phyloP scores from a whole-genome alignment of 2,329 filamentous ascomycete genomes.

The Ceratocystis ficicola region DNA sequence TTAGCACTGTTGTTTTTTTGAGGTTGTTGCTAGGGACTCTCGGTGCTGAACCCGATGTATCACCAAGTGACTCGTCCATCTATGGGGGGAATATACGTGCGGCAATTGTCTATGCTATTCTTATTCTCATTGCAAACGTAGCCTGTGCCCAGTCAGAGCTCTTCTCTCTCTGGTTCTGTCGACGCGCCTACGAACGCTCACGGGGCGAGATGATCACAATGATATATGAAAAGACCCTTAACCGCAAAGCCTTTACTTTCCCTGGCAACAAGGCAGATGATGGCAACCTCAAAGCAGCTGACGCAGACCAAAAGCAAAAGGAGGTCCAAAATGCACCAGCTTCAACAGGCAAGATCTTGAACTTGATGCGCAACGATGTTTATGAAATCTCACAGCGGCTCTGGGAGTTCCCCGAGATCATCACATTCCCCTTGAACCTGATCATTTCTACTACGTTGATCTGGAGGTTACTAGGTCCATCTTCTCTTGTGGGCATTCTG shows the following conservation, averaged over 20 bases:
- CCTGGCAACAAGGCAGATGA: constrained; percentile 27
- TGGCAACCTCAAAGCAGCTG: constrained; percentile 20
- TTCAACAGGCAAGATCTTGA: constrained; percentile 82
- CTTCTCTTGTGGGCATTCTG: constrained; percentile 56
- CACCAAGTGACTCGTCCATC: background rate
- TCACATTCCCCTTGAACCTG: constrained; percentile 67
- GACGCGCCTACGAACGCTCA: constrained; percentile 71
- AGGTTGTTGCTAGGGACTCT: constrained; percentile 47
- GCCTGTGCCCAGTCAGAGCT: constrained; percentile 53
- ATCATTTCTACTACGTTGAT: constrained; percentile 61
- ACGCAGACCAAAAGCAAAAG: constrained; percentile 20
- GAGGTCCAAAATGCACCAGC: constrained; percentile 33
- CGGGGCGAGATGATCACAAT: constrained; percentile 76
- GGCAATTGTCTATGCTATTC: constrained; percentile 42
- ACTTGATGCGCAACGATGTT: constrained; percentile 69
- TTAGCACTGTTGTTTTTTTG: constrained; percentile 55
- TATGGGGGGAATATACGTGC: constrained; percentile 3
- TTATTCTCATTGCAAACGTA: constrained; percentile 50
- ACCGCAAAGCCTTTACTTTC: constrained; percentile 45
- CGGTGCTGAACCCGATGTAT: background rate
- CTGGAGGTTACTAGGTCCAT: constrained; percentile 65
- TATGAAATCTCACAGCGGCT: constrained; percentile 75
- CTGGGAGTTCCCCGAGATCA: constrained; percentile 70
- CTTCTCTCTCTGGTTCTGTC: constrained; percentile 67
- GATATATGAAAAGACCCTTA: constrained; percentile 66